These are phyloP conservation scores for Periconia macrospinosa DNA, from an alignment of 2,329 filamentous ascomycete species.

Conservation along the genomic window DNA sequence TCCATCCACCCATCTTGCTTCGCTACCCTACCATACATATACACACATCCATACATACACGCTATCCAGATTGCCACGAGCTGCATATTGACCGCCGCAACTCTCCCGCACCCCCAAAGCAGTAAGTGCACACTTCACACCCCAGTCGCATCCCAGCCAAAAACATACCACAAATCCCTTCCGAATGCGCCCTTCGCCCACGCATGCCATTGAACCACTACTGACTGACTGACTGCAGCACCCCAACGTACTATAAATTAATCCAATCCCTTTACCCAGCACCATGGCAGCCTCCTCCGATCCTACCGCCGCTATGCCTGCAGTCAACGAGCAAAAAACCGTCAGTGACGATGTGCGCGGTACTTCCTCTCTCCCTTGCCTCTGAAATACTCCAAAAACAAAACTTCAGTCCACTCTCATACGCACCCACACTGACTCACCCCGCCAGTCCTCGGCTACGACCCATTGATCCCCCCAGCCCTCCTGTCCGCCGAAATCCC, in stretches of 20 bases:
- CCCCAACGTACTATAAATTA: constrained; percentile 4
- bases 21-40: constrained; percentile 3
- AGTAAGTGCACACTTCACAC: constrained; percentile 7
- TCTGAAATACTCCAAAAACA: too few species aligned
- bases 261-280: constrained; percentile 5
- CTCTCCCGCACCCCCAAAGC: not conserved
- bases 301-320: constrained; percentile 28
- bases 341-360: constrained; percentile 57
- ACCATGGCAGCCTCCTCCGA: constrained; percentile 7
- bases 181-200: not conserved
- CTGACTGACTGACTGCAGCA: constrained; percentile 1
- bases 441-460: constrained; percentile 80
- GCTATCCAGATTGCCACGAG: not conserved
- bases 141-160: constrained; percentile 6
- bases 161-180: too few species aligned
- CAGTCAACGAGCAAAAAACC: constrained; percentile 29
- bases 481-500: constrained; percentile 87
- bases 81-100: not conserved
- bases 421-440: not conserved
- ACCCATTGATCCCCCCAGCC: constrained; percentile 86
- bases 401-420: not conserved
- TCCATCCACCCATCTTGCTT: not conserved
- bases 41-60: not conserved
- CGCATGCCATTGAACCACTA: not conserved
- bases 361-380: constrained; percentile 26